Conservation (phyloP, 352 stramenopile species). For the Phytophthora agathidicida region DNA sequence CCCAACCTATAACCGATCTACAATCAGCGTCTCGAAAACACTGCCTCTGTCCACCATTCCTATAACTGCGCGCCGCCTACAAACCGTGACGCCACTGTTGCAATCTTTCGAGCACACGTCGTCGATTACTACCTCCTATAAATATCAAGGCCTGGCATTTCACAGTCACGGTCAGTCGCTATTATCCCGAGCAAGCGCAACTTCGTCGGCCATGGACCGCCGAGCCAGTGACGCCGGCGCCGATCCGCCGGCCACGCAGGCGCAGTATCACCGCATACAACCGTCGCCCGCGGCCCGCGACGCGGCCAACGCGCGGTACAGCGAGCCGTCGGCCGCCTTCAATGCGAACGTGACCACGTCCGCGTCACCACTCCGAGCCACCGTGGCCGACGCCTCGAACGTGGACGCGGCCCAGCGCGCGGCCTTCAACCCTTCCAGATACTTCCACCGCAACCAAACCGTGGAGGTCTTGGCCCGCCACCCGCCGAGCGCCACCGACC, state of each 20-base stretch:
- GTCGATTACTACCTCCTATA: slow-evolving; percentile 19
- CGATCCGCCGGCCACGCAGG: slow-evolving; percentile 4
- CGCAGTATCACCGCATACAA: slow-evolving; percentile 38
- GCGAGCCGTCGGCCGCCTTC: slow-evolving; percentile 14
- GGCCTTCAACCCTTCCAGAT: slow-evolving; percentile 26
- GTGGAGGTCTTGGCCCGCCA: slow-evolving; percentile 68
- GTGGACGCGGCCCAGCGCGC: slow-evolving; percentile 14
- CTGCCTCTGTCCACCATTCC: not conserved
- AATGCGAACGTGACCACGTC: not conserved
- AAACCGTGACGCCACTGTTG: not conserved
- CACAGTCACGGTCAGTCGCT: slow-evolving; percentile 23
- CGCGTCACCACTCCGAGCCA: slow-evolving; percentile 13
- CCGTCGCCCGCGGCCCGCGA: slow-evolving; percentile 18
- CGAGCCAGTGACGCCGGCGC: slow-evolving; percentile 16
- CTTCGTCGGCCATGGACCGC: slow-evolving; percentile 23
- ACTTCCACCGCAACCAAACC: slow-evolving; percentile 80
- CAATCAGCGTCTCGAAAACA: not conserved
- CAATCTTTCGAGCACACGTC: slow-evolving; percentile 12
- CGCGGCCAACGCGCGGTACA: slow-evolving; percentile 6
- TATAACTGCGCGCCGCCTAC: not conserved
- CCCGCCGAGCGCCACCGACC: slow-evolving; percentile 11
- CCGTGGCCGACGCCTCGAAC: slow-evolving; percentile 7
- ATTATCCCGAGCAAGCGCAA: slow-evolving; percentile 7
- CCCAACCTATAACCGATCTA: not conserved
- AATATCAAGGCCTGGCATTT: slow-evolving; percentile 6